These are phyloP conservation scores for Hymenoscyphus salicellus DNA, from an alignment of 2,329 filamentous ascomycete genomes.

Conservation along the genomic window DNA sequence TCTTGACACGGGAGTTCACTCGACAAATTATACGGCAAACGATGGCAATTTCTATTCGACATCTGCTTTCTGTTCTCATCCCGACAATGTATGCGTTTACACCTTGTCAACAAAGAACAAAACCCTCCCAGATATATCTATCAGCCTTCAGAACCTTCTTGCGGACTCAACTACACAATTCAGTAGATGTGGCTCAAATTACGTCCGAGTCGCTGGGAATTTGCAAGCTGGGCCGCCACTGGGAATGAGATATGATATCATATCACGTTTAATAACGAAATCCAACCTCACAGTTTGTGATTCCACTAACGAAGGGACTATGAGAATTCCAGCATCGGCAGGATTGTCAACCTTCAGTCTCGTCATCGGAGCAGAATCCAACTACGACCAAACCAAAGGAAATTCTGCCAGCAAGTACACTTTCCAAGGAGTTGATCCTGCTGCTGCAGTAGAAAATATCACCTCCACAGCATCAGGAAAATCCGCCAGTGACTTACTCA, in stretches of 20 bases:
- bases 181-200: slow-evolving; percentile 35
- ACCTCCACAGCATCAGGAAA: slow-evolving; percentile 38
- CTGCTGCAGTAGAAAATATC: slow-evolving; percentile 36
- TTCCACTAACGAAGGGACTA: slow-evolving; percentile 25
- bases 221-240: slow-evolving; percentile 42
- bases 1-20: slow-evolving; percentile 43
- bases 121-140: slow-evolving; percentile 40
- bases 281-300: slow-evolving; percentile 17
- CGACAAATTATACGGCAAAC: slow-evolving; percentile 38
- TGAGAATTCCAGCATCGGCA: slow-evolving; percentile 33
- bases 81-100: slow-evolving; percentile 39
- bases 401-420: slow-evolving; percentile 44
- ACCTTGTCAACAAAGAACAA: slow-evolving; percentile 22
- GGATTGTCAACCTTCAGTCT: slow-evolving; percentile 37
- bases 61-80: slow-evolving; percentile 45
- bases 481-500: slow-evolving; percentile 34
- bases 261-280: slow-evolving; percentile 35
- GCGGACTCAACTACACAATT: slow-evolving; percentile 28
- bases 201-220: slow-evolving; percentile 36
- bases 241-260: slow-evolving; percentile 46
- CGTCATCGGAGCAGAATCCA: slow-evolving; percentile 45
- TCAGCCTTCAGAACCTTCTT: slow-evolving; percentile 45
- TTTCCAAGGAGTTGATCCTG: slow-evolving; percentile 49
- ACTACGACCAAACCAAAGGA: slow-evolving; percentile 51
- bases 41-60: slow-evolving; percentile 35